Evolutionary conservation across 2,329 filamentous ascomycete genomes (phyloP).

Genomic region (Cordyceps tenuipes): DNA sequence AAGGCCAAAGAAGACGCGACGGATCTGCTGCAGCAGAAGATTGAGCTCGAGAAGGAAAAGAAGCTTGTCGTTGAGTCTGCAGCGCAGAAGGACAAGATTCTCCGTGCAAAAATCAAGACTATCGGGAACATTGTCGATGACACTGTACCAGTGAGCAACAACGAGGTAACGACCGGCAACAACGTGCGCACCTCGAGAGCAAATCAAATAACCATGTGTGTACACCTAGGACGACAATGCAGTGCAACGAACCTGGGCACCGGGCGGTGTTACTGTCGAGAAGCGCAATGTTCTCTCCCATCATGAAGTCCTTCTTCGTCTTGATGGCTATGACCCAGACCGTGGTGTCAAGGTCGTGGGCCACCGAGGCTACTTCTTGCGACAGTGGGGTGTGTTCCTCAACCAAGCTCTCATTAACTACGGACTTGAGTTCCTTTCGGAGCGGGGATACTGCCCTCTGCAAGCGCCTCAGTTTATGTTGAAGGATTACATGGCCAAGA

Average conservation of each 20-base stretch:
- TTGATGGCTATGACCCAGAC: conserved; percentile 89
- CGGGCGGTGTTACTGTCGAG: conserved; percentile 63
- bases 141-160: conserved; percentile 72
- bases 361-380: conserved; percentile 88
- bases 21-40: conserved; percentile 71
- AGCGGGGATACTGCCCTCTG: conserved; percentile 72
- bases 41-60: conserved; percentile 70
- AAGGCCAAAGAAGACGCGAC: conserved; percentile 79
- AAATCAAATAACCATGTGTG: background rate
- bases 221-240: conserved; percentile 63
- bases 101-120: conserved; percentile 71
- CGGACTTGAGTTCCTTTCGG: conserved; percentile 77
- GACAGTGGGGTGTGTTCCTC: conserved; percentile 79
- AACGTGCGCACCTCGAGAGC: background rate
- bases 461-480: conserved; percentile 93
- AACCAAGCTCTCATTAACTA: conserved; percentile 95
- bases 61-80: conserved; percentile 69
- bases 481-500: conserved; percentile 94
- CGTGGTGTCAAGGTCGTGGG: conserved; percentile 90
- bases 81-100: conserved; percentile 61
- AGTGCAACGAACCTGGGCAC: conserved; percentile 69
- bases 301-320: conserved; percentile 81
- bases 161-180: conserved; percentile 48
- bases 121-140: conserved; percentile 72
- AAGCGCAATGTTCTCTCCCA: conserved; percentile 78